Base-by-base conservation (phyloP, 805 yeast species). In the Vanderwaltozyma verrucispora region DNA sequence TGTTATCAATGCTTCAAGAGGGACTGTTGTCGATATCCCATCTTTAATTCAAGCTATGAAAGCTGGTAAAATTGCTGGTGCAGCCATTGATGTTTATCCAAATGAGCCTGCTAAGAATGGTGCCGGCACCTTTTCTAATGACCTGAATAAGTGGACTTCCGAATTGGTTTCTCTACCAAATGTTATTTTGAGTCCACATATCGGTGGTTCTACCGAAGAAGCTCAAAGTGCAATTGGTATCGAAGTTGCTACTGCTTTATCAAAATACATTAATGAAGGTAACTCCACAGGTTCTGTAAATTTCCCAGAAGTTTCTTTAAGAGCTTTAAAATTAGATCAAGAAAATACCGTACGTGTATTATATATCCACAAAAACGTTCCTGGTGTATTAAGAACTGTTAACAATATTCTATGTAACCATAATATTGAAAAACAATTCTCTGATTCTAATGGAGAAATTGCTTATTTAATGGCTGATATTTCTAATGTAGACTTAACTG, bases 181-280 rank as follows among this genome's bases (percentile, higher is more conserved):
- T 65, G 77, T 89, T 44, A 87, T 92, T 48, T 72, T 92, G 55
- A 80, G 97, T 38, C 98, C 98, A 25, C 98, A 92, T 60, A 92
- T 92, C 51, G 98, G 98, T 67, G 98, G 98, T 49, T 87, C 96
- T 36, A 92, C 98, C 33, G 97, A 89, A 65, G 98, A 92, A 71
- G 98, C 98, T 28, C 98, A 92, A 72, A 74, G 84, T 39, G 95
- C 97, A 29, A 92, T 92, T 57, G 98, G 98, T 67, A 70, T 89
- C 43, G 98, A 92, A 69, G 98, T 92, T 44, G 85, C 80, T 43
- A 71, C 81, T 32, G 78, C 95, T 28, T 72, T 92, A 54, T 71
- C 88, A 47, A 85, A 84, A 60, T 92, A 87, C 69, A 82, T 92
- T 62, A 89, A 88, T 66, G 97, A 89, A 71, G 98, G 98, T 70